Percentiles rank a stretch among this genome's conserved stretches.
phyloP scores from a whole-genome alignment of 345 rosid genomes.

The Populus nigra region DNA sequence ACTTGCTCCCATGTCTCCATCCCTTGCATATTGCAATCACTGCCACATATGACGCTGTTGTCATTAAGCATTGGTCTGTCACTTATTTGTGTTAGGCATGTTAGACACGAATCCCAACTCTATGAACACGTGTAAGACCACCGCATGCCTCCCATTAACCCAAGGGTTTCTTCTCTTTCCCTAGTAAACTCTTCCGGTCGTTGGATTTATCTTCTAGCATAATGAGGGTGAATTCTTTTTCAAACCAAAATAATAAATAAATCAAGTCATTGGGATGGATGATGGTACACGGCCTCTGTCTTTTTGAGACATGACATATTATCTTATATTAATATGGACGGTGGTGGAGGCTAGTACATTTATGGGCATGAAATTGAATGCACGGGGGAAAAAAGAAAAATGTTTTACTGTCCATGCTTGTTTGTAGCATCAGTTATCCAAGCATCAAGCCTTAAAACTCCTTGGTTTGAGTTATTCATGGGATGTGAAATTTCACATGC shows the following conservation, averaged over 20 bases:
- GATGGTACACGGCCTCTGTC: neutral
- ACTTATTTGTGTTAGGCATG: neutral
- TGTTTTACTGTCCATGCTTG: neutral
- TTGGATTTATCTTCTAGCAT: neutral
- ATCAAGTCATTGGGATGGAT: neutral
- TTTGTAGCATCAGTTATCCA: neutral
- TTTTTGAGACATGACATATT: neutral
- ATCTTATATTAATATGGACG: neutral
- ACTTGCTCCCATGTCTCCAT: neutral
- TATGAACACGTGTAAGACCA: neutral
- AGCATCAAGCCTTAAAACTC: neutral
- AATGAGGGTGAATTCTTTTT: neutral
- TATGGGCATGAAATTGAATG: neutral
- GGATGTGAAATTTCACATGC: conserved; percentile 15
- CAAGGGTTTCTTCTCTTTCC: neutral
- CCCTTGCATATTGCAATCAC: neutral
- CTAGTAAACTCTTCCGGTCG: neutral
- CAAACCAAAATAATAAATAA: neutral
- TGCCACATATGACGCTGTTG: neutral
- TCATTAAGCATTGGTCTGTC: neutral
- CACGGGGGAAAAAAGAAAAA: neutral
- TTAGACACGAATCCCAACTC: conserved; percentile 4
- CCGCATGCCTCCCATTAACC: neutral
- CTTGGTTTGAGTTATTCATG: neutral
- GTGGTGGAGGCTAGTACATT: neutral